phyloP scores from a whole-genome alignment of 2,329 filamentous ascomycete species.

The Orbilia quercus region DNA sequence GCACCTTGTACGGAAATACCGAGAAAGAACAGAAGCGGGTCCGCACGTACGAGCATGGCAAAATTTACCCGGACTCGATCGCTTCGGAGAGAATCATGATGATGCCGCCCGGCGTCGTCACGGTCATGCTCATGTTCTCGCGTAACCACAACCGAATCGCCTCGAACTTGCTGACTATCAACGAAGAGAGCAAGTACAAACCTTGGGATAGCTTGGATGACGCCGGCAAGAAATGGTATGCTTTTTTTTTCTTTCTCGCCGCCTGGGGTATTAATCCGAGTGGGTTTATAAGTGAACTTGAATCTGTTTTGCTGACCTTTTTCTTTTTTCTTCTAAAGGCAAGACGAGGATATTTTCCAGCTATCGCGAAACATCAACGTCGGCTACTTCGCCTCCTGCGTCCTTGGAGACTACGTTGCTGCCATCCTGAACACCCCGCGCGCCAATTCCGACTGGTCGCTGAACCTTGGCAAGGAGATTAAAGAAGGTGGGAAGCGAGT shows the following conservation, averaged over 20 bases:
- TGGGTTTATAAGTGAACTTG: too few relatives aligned
- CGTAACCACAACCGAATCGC: slow-evolving; percentile 77
- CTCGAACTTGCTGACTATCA: slow-evolving; percentile 73
- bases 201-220: slow-evolving; percentile 63
- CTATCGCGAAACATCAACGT: slow-evolving; percentile 58
- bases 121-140: slow-evolving; percentile 75
- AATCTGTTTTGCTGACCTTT: slow-evolving; percentile 61
- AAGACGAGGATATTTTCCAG: slow-evolving; percentile 65
- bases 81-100: slow-evolving; percentile 73
- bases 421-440: slow-evolving; percentile 71
- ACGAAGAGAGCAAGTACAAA: slow-evolving; percentile 70
- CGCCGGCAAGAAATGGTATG: slow-evolving; percentile 63
- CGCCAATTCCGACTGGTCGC: slow-evolving; percentile 66
- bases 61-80: slow-evolving; percentile 77
- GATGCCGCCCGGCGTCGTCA: slow-evolving; percentile 75
- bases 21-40: slow-evolving; percentile 73
- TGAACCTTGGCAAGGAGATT: slow-evolving; percentile 73
- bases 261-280: slow-evolving; percentile 31
- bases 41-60: slow-evolving; percentile 72
- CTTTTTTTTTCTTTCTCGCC: slow-evolving; percentile 68
- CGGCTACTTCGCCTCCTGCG: slow-evolving; percentile 70
- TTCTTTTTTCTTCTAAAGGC: slow-evolving; percentile 68
- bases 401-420: slow-evolving; percentile 71
- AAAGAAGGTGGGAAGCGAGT: slow-evolving; percentile 65
- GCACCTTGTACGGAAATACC: slow-evolving; percentile 77